phyloP scores from a whole-genome alignment of 2,329 filamentous ascomycete genomes.

The Nemania sp. region DNA sequence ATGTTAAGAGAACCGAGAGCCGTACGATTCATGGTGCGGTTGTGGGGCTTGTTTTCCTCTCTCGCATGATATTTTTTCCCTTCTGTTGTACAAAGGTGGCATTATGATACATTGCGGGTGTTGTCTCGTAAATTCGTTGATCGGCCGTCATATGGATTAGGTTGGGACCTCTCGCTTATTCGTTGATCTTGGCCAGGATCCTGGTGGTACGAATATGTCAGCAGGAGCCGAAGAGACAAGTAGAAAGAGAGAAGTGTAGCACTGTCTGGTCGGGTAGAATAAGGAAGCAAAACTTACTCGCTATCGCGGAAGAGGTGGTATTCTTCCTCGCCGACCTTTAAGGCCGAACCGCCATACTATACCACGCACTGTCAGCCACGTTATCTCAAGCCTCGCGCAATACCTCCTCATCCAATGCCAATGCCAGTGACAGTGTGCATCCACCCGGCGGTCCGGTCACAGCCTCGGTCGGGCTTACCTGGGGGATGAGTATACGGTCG shows the following conservation, averaged over 20 bases:
- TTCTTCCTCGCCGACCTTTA: conserved; percentile 98
- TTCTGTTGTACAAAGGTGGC: conserved; percentile 24
- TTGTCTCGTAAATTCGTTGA: conserved; percentile 38
- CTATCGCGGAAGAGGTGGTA: conserved; percentile 95
- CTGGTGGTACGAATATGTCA: conserved; percentile 51
- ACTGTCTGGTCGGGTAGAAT: background rate
- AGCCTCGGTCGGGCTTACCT: conserved; percentile 56
- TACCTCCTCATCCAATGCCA: background rate
- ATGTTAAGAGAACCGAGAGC: conserved; percentile 13
- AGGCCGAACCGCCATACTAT: conserved; percentile 88
- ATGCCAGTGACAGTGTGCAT: too few relatives aligned
- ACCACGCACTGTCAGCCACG: conserved; percentile 20
- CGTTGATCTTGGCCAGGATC: conserved; percentile 98
- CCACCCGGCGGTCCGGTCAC: background rate
- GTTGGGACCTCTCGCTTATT: conserved; percentile 65
- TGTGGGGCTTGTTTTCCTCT: too few relatives aligned
- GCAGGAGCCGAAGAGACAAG: background rate
- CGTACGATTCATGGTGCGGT: background rate
- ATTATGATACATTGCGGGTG: conserved; percentile 28
- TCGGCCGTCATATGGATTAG: conserved; percentile 28
- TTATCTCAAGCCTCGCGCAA: background rate
- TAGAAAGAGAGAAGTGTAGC: background rate
- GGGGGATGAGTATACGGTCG: conserved; percentile 93
- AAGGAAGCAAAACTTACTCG: conserved; percentile 71
- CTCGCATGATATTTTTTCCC: conserved; percentile 14